Percentiles rank a stretch among this genome's conserved stretches.
phyloP scores from a whole-genome alignment of 306 rosid species.

The Sesbania bispinosa region DNA sequence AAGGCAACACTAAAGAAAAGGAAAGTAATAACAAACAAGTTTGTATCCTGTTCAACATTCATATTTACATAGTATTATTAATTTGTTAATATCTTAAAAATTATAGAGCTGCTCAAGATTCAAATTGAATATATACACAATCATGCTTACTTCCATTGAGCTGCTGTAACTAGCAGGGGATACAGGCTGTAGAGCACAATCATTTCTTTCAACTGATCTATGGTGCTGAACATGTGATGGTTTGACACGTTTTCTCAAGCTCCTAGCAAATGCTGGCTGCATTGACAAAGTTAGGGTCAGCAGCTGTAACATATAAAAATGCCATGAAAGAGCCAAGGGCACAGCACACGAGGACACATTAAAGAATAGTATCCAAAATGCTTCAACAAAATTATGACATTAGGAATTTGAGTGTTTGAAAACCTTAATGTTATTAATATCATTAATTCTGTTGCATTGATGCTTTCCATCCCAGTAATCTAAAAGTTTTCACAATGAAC shows the following conservation, averaged over 20 bases:
- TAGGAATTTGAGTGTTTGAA: background rate
- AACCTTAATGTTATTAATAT: background rate
- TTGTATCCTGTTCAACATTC: background rate
- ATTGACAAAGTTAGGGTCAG: no score
- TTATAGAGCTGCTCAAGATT: background rate
- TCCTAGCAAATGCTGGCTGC: constrained; percentile 40
- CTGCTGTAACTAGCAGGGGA: constrained; percentile 37
- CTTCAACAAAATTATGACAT: background rate
- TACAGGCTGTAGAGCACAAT: constrained; percentile 25
- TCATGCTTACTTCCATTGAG: constrained; percentile 43
- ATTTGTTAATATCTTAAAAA: background rate
- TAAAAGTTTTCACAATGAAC: background rate
- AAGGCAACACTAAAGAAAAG: background rate
- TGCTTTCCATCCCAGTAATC: background rate
- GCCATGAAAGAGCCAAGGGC: background rate
- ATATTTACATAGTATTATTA: background rate
- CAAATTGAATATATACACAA: background rate
- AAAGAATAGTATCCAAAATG: background rate
- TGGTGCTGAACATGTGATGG: constrained; percentile 31
- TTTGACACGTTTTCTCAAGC: constrained; percentile 28
- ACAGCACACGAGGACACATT: background rate
- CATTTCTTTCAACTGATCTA: constrained; percentile 31
- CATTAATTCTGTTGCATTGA: background rate
- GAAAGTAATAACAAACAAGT: background rate
- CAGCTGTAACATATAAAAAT: no score